phyloP scores from a whole-genome alignment of 169 alveolate genomes.

The Plasmodium berghei region DNA sequence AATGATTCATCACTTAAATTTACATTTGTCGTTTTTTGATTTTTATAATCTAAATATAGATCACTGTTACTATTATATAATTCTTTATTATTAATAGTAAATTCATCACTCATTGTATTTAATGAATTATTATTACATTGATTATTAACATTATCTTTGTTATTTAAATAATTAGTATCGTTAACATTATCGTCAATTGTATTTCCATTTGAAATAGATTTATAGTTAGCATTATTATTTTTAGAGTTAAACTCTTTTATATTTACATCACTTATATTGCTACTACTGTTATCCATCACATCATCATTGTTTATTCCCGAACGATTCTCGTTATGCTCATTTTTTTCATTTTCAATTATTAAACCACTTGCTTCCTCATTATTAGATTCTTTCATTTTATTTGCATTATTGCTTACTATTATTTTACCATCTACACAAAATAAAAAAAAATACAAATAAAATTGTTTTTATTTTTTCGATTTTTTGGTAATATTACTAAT shows the following conservation, averaged over 20 bases:
- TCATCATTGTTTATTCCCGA: not conserved
- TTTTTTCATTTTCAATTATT: not conserved
- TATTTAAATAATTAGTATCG: constrained; percentile 27
- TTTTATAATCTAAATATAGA: not conserved
- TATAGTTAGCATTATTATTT: constrained; percentile 30
- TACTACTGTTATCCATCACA: not conserved
- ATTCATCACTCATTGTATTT: not conserved
- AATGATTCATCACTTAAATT: constrained; percentile 12
- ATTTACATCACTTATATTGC: constrained; percentile 4
- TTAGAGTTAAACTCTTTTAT: not conserved
- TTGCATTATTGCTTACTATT: not conserved
- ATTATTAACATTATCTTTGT: constrained; percentile 36
- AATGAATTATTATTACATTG: too few species aligned
- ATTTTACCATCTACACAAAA: not conserved
- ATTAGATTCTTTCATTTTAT: constrained; percentile 9
- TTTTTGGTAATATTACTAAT: too few species aligned
- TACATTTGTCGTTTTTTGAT: not conserved
- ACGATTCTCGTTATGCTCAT: constrained; percentile 1
- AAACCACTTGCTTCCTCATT: not conserved
- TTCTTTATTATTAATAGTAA: not conserved
- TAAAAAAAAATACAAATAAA: too few species aligned
- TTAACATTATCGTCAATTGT: constrained; percentile 62
- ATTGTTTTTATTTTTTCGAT: too few species aligned
- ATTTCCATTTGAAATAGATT: constrained; percentile 41
- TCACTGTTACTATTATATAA: not conserved